Base-by-base conservation (phyloP, 768 basidiomycete genomes). In the Lactarius tabidus region DNA sequence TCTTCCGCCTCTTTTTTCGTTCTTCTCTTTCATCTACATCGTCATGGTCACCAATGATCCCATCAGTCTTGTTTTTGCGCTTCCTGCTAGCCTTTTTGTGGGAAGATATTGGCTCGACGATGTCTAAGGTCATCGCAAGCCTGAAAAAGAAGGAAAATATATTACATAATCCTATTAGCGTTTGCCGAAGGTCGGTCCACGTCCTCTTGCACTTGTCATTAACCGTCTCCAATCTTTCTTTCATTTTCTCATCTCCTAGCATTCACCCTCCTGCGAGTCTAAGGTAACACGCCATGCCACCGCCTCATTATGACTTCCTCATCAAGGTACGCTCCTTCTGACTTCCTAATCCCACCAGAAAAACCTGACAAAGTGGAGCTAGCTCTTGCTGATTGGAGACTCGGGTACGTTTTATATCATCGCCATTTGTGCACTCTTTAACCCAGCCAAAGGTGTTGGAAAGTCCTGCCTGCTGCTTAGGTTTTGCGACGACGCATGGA, bases 401-500 rank as follows among this genome's bases (percentile, higher is more conserved):
- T 97, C 95, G 70, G 95, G 95, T 93, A 67, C 67, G 73, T 59
- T 56, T 23, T 55, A 43, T 26, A 43, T 26, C 28, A 0, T 29
- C 6, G 4, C 15, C 20, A 18, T 17, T 26, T 28, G 29, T n/a
- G 18, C 12, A 7, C 36, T 23, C n/a, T 14, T n/a, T 17, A 18
- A 48, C 26, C 28, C 33, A 15, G 43, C 53, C 54, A 33, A 45
- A 88, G 94, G 94, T 78, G 95, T 97, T 71, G 94, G 96, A 68
- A 95, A 99, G 82, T 98, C 95, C 31, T 94, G 92, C 79, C 83
- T 95, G n/a, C 82, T 95, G 59, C 84, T 94, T 67, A 90, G 94
- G 69, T 99, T 99, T 86, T 98, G 95, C 75, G 97, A 98, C 81
- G 97, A 99, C 78, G 92, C 95, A 69, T 99, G 95, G 95, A 98